Base-by-base conservation (phyloP, 192 early-diverging fungal species). In the Umbelopsis ramanniana region DNA sequence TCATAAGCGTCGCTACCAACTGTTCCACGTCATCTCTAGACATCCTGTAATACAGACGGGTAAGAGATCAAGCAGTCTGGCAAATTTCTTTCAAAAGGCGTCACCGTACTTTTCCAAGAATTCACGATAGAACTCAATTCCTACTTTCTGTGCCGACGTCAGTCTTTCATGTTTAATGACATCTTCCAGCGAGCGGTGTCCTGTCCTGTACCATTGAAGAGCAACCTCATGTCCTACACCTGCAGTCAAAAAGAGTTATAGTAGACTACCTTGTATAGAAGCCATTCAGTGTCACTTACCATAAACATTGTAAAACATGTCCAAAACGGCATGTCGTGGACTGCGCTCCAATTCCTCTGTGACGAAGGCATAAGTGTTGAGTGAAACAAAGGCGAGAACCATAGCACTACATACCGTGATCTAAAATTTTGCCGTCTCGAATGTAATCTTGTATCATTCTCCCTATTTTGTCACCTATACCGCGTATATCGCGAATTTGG, bases 61-160 rank as follows among this genome's bases (percentile, higher is more conserved):
- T 19, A 14, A 17, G 24, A 26, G 48, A 50, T 15, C 19, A 4
- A 63, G 23, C 11, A 15, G 14, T 63, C 26, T 3, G 12, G 11
- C 26, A 12, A 63, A 17, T 17, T 63, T 14, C 14, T 10, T 11
- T 63, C 5, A 12, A 6, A 19, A 19, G 35, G 29, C 57, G 14
- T n/a, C n/a, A n/a, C n/a, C n/a, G n/a, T 63, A 63, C 57, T 63
- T 63, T 63, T 63, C 15, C 57, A 63, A n/a, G 15, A 63, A 63
- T 17, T 63, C 57, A 17, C 19, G 57, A 63, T 63, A 63, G 0
- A 35, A 6, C 33, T 63, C 57, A 38, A 63, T 37, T 29, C 57
- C 57, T 6, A 63, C 7, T 33, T 63, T 63, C 17, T 63, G 57
- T 6, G 57, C 57, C 15, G 26, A 19, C 11, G 29, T 63, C 29